Evolutionary conservation across 371 early-diverging fungal species (phyloP), one percentile per base, ranked within the genome.

Genomic region (Basidiobolus meristosporus): DNA sequence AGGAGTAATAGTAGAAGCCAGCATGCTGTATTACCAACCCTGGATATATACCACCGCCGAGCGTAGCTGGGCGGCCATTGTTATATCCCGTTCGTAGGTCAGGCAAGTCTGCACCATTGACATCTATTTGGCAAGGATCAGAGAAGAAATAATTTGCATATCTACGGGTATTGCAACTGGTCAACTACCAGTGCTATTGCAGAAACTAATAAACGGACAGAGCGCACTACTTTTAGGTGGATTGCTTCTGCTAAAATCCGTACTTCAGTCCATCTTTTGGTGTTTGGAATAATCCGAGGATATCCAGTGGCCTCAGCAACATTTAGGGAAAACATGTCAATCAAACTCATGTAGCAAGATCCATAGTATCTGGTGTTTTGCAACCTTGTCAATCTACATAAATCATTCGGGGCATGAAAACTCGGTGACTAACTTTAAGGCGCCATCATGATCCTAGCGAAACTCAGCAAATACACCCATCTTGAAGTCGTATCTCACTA

Each of bases 401-500:
- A n/a, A n/a, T n/a, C n/a, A n/a, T n/a, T n/a, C n/a, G n/a, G n/a
- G n/a, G n/a, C n/a, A n/a, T n/a, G n/a, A n/a, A n/a, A n/a, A n/a
- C n/a, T n/a, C n/a, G n/a, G n/a, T 0, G 17, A 45, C 54, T 46
- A 56, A 72, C 72, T 66, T 74, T 11, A 76, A 53, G 1, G 83
- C 77, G 4, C 60, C 60, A 17, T 82, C 82, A 14, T 79, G 64
- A 20, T 89, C 87, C 43, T 82, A 80, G 10, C 75, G 62, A 31
- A 75, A 73, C 45, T 83, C 84, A 9, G 75, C 68, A 46, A 83
- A 80, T 20, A 70, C 65, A 3, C 60, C 86, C 43, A 70, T 51
- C 52, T 89, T 89, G 38, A 62, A 73, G 35, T 89, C 87, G 43
- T 85, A 86, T n/a, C 89, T 67, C 5, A 77, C 40, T 44, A 66